A percentile compares a stretch with the other conserved stretches of the same genome.
Evolutionary conservation across 306 rosid genomes (phyloP).

Genomic region (Purshia tridentata): DNA sequence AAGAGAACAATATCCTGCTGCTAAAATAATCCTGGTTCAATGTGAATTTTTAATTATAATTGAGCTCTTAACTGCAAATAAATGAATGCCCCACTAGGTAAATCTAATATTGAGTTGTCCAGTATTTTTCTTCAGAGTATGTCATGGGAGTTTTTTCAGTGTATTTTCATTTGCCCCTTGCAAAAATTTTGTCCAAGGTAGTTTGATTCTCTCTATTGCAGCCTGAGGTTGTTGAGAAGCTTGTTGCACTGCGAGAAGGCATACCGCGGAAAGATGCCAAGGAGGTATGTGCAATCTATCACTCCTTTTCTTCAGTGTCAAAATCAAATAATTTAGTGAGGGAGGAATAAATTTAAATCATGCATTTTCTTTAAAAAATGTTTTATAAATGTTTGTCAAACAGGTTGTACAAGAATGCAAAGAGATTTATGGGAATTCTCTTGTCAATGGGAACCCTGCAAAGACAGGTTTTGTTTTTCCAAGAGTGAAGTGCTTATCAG

Average conservation of each 20-base stretch:
- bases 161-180: background rate
- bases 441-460: conserved; percentile 73
- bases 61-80: background rate
- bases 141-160: background rate
- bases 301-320: background rate
- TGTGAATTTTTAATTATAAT: too few species aligned
- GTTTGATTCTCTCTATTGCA: conserved; percentile 37
- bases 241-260: conserved; percentile 90
- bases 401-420: conserved; percentile 98
- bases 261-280: conserved; percentile 97
- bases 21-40: background rate
- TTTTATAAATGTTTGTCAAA: conserved; percentile 23
- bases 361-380: background rate
- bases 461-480: conserved; percentile 80
- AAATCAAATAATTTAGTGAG: background rate
- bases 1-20: background rate
- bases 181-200: conserved; percentile 17
- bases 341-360: background rate
- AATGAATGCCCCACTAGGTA: background rate
- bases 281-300: conserved; percentile 57
- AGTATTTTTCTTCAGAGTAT: background rate
- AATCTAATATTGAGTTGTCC: background rate
- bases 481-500: conserved; percentile 68
- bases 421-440: conserved; percentile 88
- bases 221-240: conserved; percentile 97